Evolutionary conservation across 2,329 filamentous ascomycete species (phyloP).

Genomic region (Geoglossum cookeanum): DNA sequence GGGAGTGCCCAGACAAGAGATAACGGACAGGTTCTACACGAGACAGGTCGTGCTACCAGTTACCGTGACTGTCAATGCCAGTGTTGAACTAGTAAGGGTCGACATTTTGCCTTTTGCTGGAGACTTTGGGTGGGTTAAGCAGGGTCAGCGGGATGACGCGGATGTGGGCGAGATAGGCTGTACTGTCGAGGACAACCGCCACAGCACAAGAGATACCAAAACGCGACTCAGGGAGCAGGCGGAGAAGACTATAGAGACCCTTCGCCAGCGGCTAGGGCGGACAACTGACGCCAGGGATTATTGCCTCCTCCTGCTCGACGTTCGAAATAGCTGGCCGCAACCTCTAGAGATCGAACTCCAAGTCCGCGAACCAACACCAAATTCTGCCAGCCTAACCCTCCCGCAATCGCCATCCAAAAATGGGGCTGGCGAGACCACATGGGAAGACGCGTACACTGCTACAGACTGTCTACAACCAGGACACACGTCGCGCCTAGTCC

Average conservation of each 20-base stretch:
- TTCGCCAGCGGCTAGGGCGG: neutral
- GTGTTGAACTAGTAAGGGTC: slow-evolving; percentile 61
- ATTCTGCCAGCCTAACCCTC: neutral
- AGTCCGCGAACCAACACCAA: slow-evolving; percentile 20
- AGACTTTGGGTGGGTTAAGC: slow-evolving; percentile 43
- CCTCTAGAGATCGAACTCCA: slow-evolving; percentile 48
- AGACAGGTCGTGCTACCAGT: slow-evolving; percentile 64
- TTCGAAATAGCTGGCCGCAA: slow-evolving; percentile 80
- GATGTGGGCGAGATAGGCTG: too few species aligned
- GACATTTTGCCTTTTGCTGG: slow-evolving; percentile 59
- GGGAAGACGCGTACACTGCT: slow-evolving; percentile 18
- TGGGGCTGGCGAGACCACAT: slow-evolving; percentile 2
- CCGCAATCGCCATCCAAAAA: neutral
- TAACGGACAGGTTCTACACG: slow-evolving; percentile 61
- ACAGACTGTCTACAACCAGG: slow-evolving; percentile 34
- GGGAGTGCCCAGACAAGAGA: slow-evolving; percentile 46
- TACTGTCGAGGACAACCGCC: neutral
- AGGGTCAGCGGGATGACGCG: slow-evolving; percentile 9
- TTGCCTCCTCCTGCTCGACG: slow-evolving; percentile 63
- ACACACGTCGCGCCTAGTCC: slow-evolving; percentile 50
- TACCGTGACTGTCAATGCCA: slow-evolving; percentile 80
- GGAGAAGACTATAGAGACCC: neutral
- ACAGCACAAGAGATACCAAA: neutral
- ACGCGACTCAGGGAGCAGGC: neutral
- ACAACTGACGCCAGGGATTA: slow-evolving; percentile 35